phyloP scores from a whole-genome alignment of 345 rosid genomes.

The Limnanthes douglasii region DNA sequence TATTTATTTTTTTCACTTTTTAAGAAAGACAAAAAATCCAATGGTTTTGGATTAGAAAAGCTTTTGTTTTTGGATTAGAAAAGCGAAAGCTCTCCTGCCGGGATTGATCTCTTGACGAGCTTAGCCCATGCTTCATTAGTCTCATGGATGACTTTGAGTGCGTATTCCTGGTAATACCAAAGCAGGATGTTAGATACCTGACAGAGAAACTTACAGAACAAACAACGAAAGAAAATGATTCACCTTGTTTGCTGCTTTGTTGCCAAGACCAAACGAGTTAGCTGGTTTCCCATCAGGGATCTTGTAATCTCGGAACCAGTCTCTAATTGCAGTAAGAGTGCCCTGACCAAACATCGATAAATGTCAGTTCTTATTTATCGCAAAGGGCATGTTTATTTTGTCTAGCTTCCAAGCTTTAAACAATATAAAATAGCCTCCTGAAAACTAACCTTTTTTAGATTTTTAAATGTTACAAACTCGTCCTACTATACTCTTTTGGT shows the following conservation, averaged over 20 bases:
- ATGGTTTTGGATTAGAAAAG: too few species aligned
- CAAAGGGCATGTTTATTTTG: too few species aligned
- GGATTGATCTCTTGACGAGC: slow-evolving; percentile 59
- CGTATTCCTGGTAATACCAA: slow-evolving; percentile 44
- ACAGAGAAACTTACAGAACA: neutral
- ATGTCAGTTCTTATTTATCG: too few species aligned
- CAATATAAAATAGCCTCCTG: too few species aligned
- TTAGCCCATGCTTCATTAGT: slow-evolving; percentile 80
- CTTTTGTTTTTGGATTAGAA: too few species aligned
- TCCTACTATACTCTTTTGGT: too few species aligned
- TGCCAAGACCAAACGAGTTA: slow-evolving; percentile 89
- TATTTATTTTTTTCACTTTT: too few species aligned
- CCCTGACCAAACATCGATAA: too few species aligned
- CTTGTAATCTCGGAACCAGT: slow-evolving; percentile 97
- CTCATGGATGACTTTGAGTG: slow-evolving; percentile 64
- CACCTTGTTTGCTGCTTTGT: slow-evolving; percentile 85
- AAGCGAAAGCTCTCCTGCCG: slow-evolving; percentile 55
- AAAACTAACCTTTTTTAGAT: too few species aligned
- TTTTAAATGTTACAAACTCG: too few species aligned
- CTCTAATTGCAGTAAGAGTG: slow-evolving; percentile 72
- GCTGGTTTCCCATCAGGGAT: slow-evolving; percentile 98
- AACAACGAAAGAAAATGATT: neutral
- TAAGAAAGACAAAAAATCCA: too few species aligned
- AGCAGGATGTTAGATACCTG: neutral
- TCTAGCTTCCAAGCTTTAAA: too few species aligned